phyloP scores from a whole-genome alignment of 129 eudicot species.

The Solidago caesia region DNA sequence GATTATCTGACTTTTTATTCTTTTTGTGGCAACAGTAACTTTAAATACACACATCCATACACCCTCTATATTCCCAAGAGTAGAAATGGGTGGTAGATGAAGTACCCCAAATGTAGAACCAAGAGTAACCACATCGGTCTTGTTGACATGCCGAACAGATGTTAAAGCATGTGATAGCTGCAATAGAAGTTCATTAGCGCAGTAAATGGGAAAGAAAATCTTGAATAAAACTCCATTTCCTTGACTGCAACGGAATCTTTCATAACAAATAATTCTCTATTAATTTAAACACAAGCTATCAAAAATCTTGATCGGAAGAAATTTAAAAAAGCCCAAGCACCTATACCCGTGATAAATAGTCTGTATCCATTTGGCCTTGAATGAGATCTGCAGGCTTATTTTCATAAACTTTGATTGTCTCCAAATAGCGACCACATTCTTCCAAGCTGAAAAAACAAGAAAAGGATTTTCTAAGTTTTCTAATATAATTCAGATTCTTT shows the following conservation, averaged over 20 bases:
- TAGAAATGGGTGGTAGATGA: constrained; percentile 10
- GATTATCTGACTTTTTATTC: not conserved
- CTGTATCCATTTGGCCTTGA: constrained; percentile 98
- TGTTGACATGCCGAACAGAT: constrained; percentile 85
- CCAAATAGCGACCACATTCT: constrained; percentile 98
- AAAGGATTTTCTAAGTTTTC: not conserved
- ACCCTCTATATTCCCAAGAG: constrained; percentile 11
- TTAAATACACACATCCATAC: constrained; percentile 5
- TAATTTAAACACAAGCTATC: constrained; percentile 2
- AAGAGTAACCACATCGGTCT: constrained; percentile 97
- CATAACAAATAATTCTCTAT: not conserved
- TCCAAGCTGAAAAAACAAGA: constrained; percentile 64
- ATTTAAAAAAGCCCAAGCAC: constrained; percentile 5
- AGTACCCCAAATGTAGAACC: constrained; percentile 98
- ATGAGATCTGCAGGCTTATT: constrained; percentile 92
- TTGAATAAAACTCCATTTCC: not conserved
- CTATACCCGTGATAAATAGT: constrained; percentile 82
- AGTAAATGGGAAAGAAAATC: not conserved
- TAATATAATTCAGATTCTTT: constrained; percentile 1
- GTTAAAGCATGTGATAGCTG: constrained; percentile 89
- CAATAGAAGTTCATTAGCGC: constrained; percentile 25
- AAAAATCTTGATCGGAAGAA: not conserved
- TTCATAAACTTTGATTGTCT: constrained; percentile 88
- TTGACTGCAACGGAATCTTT: not conserved
- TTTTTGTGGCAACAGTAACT: not conserved